Base-by-base conservation (phyloP, 208 protist genomes). In the Jaenimonas drosophilae region DNA sequence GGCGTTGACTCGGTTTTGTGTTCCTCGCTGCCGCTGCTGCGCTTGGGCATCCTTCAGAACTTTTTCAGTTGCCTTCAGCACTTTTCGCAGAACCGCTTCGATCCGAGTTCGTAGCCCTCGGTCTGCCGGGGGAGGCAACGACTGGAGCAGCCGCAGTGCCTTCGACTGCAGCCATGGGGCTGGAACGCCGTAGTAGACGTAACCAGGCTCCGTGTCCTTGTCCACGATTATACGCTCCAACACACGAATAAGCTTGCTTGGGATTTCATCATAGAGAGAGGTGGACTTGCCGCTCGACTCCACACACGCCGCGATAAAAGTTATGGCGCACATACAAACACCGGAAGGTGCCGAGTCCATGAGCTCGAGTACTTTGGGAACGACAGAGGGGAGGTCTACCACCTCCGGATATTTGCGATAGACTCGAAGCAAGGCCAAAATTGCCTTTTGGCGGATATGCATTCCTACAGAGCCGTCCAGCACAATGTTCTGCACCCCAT, bases 151-250 rank as follows among this genome's bases (percentile, higher is more conserved):
- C 26, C 94, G 88, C 14, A 99, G 74, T n/a, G 96, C 54, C 64
- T 98, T 99, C 27, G 96, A 82, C 78, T 99, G 97, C 20, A 99
- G 76, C 98, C 98, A 99, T 30, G 98, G 98, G 16, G 91, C 81
- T 12, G 97, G 79, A 30, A 99, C 86, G 31, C 91, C 77, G 70
- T 99, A 98, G 75, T 99, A 99, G 4, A 98, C 68, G 78, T 99
- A 98, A 21, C 96, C 95, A 9, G 70, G 70, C 38, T 91, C 75
- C 5, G 77, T 91, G 28, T 86, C 66, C 48, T 91, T 89, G 47
- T 77, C 71, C n/a, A 94, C 42, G 44, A 96, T 90, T 52, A 96
- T 85, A 49, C 59, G 66, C 3, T 49, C 51, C 40, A 96, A 75
- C 2, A 92, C 49, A 28, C 88, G 62, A 47, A 98, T 93, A 31